Evolutionary conservation across 1,139 yeast species (phyloP), one percentile per base, ranked within the genome.

Genomic region (Blastobotrys niveus): DNA sequence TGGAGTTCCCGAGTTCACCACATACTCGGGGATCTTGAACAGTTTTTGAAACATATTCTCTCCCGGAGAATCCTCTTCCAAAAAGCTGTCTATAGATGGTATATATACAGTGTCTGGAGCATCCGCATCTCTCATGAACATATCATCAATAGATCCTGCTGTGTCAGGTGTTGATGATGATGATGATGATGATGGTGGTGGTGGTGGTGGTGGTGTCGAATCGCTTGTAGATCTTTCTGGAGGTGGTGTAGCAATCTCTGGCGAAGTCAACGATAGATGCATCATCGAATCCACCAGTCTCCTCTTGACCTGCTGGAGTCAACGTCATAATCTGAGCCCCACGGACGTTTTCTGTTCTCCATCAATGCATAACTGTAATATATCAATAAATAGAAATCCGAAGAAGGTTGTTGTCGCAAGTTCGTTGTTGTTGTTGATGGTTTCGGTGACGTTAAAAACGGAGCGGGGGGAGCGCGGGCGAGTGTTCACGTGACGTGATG

Each of bases 31-130:
- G 37, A 53, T 36, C 17, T 40, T 35, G 20, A 34, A 36, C 49
- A 34, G 14, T 7, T 19, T 21, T n/a, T 20, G 22, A 38, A 53
- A 47, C 30, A 48, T 46, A 34, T 39, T 47, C 10, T 47, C 51
- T 2, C 37, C 51, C 15, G 48, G 49, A 20, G 37, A 46, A 9
- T 54, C 56, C 3, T 45, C 48, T 5, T 38, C 44, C 17, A 54
- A 42, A 42, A 55, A 56, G 24, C 46, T 51, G 41, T 57, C 60
- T 25, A 57, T 52, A 4, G 58, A 55, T 2, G 57, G 54, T 37
- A 57, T 56, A 45, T 49, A 56, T 9, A 56, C 49, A 1, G 55
- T 53, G 33, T 46, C 39, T 2, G 55, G 50, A 15, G 48, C 50
- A 25, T 48, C 34, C 4, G 51, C 48, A 38, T 53, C 57, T 56